Conservation (phyloP, 371 early-diverging fungal genomes). For the Chytridium lagenaria region DNA sequence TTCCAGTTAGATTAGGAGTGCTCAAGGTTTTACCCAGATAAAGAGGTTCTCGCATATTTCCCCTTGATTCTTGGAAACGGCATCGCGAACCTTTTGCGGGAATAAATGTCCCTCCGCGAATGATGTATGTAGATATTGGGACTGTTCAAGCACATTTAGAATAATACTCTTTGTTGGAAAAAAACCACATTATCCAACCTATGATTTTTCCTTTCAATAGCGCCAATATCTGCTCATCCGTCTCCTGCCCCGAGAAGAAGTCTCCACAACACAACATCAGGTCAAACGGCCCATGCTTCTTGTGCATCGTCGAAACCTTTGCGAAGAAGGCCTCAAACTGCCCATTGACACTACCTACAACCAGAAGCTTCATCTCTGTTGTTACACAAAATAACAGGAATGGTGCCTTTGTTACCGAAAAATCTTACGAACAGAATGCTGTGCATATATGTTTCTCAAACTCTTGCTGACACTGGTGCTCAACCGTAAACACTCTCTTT, state of each 20-base stretch:
- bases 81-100: conserved; percentile 64
- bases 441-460: too few species aligned
- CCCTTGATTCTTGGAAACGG: conserved; percentile 66
- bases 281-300: conserved; percentile 87
- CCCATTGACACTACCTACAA: background rate
- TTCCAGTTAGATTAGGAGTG: background rate
- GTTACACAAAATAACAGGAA: too few species aligned
- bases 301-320: conserved; percentile 74
- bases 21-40: conserved; percentile 64
- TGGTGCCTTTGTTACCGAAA: too few species aligned
- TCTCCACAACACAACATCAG: conserved; percentile 79
- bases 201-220: conserved; percentile 64
- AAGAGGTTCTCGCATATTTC: conserved; percentile 79
- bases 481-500: too few species aligned
- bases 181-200: conserved; percentile 55
- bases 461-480: too few species aligned
- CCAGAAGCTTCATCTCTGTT: background rate
- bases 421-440: too few species aligned
- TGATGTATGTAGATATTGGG: conserved; percentile 79
- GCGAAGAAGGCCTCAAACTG: conserved; percentile 64
- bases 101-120: conserved; percentile 65
- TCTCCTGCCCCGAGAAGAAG: conserved; percentile 68
- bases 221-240: conserved; percentile 51
- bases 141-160: conserved; percentile 51
- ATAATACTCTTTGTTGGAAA: background rate